A percentile compares a stretch with the other conserved stretches of the same genome.
Evolutionary conservation across 345 rosid genomes (phyloP).

Genomic region (Odontarrhena argentea): DNA sequence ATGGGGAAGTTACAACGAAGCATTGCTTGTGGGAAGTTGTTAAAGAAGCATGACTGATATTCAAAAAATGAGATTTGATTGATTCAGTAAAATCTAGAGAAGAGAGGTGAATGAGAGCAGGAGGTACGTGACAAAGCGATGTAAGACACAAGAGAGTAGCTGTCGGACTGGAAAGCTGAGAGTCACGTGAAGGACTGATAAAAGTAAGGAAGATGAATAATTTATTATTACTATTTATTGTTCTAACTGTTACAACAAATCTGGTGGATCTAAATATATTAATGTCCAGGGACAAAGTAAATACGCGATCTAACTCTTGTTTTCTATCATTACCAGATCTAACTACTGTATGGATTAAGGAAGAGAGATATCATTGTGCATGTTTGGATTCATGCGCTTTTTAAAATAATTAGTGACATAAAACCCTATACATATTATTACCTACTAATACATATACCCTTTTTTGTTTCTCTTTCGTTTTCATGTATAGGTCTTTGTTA

Average conservation of each 20-base stretch:
- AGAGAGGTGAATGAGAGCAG: constrained; percentile 33
- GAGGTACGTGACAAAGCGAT: constrained; percentile 52
- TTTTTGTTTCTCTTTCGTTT: too few relatives aligned
- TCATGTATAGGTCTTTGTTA: too few relatives aligned
- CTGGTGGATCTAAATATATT: constrained; percentile 7
- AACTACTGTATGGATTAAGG: not conserved
- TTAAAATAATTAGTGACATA: too few relatives aligned
- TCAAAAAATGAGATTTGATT: constrained; percentile 13
- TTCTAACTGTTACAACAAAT: constrained; percentile 20
- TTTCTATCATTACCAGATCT: constrained; percentile 25
- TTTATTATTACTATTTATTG: constrained; percentile 27
- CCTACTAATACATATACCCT: too few relatives aligned
- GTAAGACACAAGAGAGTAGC: constrained; percentile 45
- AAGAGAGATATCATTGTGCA: not conserved
- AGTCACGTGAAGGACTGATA: constrained; percentile 65
- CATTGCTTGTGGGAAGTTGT: constrained; percentile 39
- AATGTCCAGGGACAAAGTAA: constrained; percentile 4
- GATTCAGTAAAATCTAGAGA: constrained; percentile 5
- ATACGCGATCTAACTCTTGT: constrained; percentile 31
- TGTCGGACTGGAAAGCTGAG: constrained; percentile 57
- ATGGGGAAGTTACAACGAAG: constrained; percentile 35
- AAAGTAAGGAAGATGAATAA: constrained; percentile 16
- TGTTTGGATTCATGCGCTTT: constrained; percentile 1
- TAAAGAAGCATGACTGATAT: constrained; percentile 15
- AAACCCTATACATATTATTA: too few relatives aligned